phyloP scores from a whole-genome alignment of 495 filamentous ascomycete genomes.

The Symbiotaphrina buchneri region DNA sequence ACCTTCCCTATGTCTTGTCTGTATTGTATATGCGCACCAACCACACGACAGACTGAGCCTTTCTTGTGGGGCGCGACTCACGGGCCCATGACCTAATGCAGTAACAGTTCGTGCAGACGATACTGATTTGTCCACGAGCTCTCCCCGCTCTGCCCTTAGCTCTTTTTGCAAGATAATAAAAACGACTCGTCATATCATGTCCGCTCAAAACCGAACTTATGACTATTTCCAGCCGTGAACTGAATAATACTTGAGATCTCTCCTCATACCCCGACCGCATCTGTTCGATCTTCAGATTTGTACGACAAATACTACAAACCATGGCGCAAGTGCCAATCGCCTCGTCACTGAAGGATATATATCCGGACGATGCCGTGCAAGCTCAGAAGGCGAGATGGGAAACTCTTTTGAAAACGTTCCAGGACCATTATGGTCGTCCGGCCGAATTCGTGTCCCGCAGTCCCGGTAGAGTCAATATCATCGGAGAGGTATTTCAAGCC shows the following conservation, averaged over 20 bases:
- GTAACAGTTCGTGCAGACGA: not conserved
- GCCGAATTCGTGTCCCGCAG: constrained; percentile 75
- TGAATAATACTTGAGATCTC: not conserved
- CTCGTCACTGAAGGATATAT: constrained; percentile 39
- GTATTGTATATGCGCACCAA: not conserved
- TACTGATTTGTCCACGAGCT: not conserved
- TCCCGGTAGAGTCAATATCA: constrained; percentile 91
- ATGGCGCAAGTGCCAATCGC: constrained; percentile 18
- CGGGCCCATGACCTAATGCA: not conserved
- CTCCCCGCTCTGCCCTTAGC: not conserved
- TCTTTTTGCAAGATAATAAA: not conserved
- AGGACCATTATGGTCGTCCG: constrained; percentile 39
- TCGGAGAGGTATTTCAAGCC: constrained; percentile 41
- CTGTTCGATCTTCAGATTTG: not conserved
- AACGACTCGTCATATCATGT: not conserved
- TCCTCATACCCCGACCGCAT: not conserved
- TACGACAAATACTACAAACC: not conserved
- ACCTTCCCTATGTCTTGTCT: not conserved
- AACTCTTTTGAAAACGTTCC: constrained; percentile 45
- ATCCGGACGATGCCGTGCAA: constrained; percentile 34
- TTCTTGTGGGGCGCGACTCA: not conserved
- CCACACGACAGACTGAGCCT: not conserved
- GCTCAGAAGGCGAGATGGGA: constrained; percentile 46
- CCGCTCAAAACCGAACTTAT: not conserved
- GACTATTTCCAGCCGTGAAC: not conserved